Evolutionary conservation across 192 early-diverging fungal species (phyloP), one percentile per base, ranked within the genome.

Genomic region (Backusella macrospora): DNA sequence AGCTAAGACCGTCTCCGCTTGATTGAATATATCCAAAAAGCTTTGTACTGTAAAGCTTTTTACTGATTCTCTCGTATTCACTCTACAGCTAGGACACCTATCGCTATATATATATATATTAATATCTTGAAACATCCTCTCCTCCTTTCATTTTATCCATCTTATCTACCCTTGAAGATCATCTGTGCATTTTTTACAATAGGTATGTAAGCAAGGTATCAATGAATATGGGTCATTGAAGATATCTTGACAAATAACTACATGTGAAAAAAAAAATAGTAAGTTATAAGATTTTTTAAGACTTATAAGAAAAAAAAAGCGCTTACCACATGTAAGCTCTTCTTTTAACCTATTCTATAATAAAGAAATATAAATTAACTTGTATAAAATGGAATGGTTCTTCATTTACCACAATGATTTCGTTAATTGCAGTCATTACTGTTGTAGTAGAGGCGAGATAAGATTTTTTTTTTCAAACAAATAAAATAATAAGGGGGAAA

Each of bases 271-370:
- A 10, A 40, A 18, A 9, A 15, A 29, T 7, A 12, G 14, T 55
- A 16, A 14, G 14, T 16, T 21, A n/a, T n/a, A n/a, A n/a, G n/a
- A n/a, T n/a, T n/a, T n/a, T n/a, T n/a, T n/a, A n/a, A n/a, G n/a
- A n/a, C n/a, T n/a, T n/a, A n/a, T n/a, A n/a, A n/a, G n/a, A n/a
- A n/a, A n/a, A n/a, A n/a, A n/a, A n/a, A n/a, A n/a, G n/a, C n/a
- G n/a, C 15, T 43, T 66, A 42, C 65, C 65, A 66, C 65, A 66
- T 16, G 65, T 66, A 21, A 66, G 65, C 8, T 66, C 65, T n/a
- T 38, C 65, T 39, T 38, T 42, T 42, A 66, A 21, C 65, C 21
- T 42, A 42, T 66, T 66, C 65, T 66, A 42, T 66, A 18, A 12
- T n/a, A n/a, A 10, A 15, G 5, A 9, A 65, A 16, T 65, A 65